Percentiles rank a stretch among this genome's conserved stretches.
These are phyloP conservation scores for Eucalyptus marginata DNA, from an alignment of 345 rosid species.

Conservation along the genomic window DNA sequence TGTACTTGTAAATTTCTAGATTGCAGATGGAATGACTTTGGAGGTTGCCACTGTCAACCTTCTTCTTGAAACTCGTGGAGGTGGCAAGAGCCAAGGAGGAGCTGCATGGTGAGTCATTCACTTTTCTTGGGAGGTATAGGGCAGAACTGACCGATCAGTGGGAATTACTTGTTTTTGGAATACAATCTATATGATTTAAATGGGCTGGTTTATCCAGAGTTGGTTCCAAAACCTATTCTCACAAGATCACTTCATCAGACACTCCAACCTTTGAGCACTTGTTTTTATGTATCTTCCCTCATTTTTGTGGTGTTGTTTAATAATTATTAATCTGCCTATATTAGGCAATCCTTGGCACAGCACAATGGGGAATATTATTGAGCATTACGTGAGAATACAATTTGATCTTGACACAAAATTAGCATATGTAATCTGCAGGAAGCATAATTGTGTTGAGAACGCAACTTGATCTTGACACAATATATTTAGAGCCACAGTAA, in stretches of 20 bases:
- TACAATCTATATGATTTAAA: not conserved
- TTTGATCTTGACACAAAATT: not conserved
- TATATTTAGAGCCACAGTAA: not conserved
- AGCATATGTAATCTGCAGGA: not conserved
- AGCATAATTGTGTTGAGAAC: not conserved
- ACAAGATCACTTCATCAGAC: not conserved
- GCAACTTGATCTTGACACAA: not conserved
- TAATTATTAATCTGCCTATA: not conserved
- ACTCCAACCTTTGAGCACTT: not conserved
- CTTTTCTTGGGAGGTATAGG: not conserved
- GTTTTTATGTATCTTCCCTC: not conserved
- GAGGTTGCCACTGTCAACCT: slow-evolving; percentile 85
- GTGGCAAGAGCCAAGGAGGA: slow-evolving; percentile 53
- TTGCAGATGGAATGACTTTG: slow-evolving; percentile 99
- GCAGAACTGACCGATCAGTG: not conserved
- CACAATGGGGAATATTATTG: not conserved
- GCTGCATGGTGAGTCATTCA: slow-evolving; percentile 70
- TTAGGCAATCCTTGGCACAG: not conserved
- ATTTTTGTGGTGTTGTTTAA: not conserved
- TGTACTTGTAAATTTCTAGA: slow-evolving; percentile 31
- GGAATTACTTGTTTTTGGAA: not conserved
- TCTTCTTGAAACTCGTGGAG: slow-evolving; percentile 85
- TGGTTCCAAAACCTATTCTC: not conserved
- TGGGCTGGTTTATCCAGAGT: not conserved
- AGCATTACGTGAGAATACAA: not conserved